Evolutionary conservation across 2,329 filamentous ascomycete species (phyloP).

Genomic region (Colletotrichum chlorophyti): DNA sequence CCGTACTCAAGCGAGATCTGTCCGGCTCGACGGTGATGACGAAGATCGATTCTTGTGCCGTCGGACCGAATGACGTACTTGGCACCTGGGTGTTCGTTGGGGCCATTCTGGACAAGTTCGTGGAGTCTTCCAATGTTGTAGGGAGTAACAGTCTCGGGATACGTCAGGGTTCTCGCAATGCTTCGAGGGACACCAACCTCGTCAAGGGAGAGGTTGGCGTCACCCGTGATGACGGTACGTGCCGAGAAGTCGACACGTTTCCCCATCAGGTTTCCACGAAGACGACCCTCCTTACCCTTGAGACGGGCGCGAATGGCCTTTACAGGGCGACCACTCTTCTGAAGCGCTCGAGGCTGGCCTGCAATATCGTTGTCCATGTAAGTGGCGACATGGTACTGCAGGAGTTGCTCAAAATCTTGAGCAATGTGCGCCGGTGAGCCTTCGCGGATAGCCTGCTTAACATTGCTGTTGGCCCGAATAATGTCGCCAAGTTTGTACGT

Average conservation of each 20-base stretch:
- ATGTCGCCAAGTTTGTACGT: conserved; percentile 99
- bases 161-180: conserved; percentile 92
- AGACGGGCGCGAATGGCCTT: conserved; percentile 96
- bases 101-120: conserved; percentile 88
- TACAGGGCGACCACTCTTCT: conserved; percentile 95
- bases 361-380: conserved; percentile 99
- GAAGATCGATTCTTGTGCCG: conserved; percentile 92
- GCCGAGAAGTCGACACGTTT: conserved; percentile 99
- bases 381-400: conserved; percentile 98
- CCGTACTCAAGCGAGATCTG: conserved; percentile 91
- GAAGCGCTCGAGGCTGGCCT: conserved; percentile 89
- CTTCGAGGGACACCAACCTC: conserved; percentile 96
- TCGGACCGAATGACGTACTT: conserved; percentile 96
- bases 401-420: conserved; percentile 85
- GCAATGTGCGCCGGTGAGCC: conserved; percentile 92
- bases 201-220: conserved; percentile 94
- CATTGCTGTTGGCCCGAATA: conserved; percentile 95
- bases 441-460: conserved; percentile 88
- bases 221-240: conserved; percentile 98
- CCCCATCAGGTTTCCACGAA: conserved; percentile 98
- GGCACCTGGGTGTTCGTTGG: conserved; percentile 93
- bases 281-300: conserved; percentile 98
- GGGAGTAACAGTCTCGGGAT: conserved; percentile 95
- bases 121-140: conserved; percentile 97
- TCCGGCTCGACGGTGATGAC: conserved; percentile 87